Evolutionary conservation across 768 basidiomycete species (phyloP).

Genomic region (Phallus indusiatus): DNA sequence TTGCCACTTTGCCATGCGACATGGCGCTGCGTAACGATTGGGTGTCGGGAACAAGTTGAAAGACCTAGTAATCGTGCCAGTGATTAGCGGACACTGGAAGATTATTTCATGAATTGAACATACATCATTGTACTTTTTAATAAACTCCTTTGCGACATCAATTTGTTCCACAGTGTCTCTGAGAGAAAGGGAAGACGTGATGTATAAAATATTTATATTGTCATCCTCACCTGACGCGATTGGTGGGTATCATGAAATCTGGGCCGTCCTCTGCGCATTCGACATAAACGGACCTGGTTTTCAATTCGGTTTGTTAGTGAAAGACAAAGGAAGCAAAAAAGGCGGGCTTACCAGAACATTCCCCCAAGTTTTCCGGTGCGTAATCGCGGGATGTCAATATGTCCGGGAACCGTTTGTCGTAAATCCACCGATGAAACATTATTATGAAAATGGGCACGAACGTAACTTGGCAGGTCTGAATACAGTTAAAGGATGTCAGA

Average conservation of each 20-base stretch:
- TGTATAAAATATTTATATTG: neutral
- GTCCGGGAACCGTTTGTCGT: conserved; percentile 41
- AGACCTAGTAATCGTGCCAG: conserved; percentile 41
- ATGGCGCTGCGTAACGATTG: conserved; percentile 54
- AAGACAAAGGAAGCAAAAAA: neutral
- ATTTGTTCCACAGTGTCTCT: conserved; percentile 94
- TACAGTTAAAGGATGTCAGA: neutral
- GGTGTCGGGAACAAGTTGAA: conserved; percentile 44
- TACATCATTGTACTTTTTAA: conserved; percentile 71
- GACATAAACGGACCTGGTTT: conserved; percentile 60
- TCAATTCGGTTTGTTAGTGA: neutral
- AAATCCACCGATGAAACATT: conserved; percentile 72
- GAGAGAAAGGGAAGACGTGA: conserved; percentile 2
- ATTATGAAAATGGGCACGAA: conserved; percentile 53
- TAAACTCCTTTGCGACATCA: conserved; percentile 70
- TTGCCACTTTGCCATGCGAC: conserved; percentile 67
- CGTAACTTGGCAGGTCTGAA: conserved; percentile 65
- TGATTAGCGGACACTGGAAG: neutral
- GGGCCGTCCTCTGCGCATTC: conserved; percentile 42
- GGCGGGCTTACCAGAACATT: conserved; percentile 71
- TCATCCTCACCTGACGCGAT: conserved; percentile 40
- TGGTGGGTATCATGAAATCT: conserved; percentile 47
- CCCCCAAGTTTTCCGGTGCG: conserved; percentile 76
- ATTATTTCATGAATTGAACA: conserved; percentile 12
- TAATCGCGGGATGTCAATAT: conserved; percentile 86